Conservation (phyloP, 208 protist species). For the Phytomonas sp. region DNA sequence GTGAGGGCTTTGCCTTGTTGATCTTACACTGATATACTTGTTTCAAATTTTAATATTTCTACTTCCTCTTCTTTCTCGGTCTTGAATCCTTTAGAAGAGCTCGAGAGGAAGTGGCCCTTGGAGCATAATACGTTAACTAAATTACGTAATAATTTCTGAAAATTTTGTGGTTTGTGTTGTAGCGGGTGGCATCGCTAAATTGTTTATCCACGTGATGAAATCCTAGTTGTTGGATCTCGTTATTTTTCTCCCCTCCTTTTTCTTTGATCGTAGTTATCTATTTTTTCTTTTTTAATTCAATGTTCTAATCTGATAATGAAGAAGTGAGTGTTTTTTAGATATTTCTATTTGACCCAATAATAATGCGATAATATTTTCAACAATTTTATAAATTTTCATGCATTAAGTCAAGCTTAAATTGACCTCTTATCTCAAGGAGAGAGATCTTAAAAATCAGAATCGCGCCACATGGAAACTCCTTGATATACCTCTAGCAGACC, state of each 20-base stretch:
- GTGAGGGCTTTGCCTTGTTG: neutral
- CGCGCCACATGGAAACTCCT: neutral
- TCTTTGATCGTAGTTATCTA: neutral
- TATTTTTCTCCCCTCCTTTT: neutral
- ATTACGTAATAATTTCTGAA: neutral
- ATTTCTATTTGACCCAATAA: neutral
- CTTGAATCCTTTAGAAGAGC: neutral
- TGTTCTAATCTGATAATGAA: neutral
- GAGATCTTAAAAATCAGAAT: neutral
- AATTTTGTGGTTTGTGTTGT: neutral
- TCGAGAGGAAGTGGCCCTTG: neutral
- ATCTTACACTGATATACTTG: neutral
- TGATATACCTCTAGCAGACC: neutral
- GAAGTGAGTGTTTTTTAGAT: neutral
- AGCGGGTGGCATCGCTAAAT: neutral
- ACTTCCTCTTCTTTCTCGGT: neutral
- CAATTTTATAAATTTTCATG: neutral
- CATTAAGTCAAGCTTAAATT: neutral
- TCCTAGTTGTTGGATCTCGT: neutral
- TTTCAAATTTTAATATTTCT: neutral
- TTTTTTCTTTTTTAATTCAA: neutral
- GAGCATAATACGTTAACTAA: neutral
- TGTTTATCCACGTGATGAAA: neutral
- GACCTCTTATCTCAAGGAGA: slow-evolving; percentile 3
- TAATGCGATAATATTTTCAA: neutral